Percentiles rank a stretch among this genome's conserved stretches.
These are phyloP conservation scores for Meira miltonrushii DNA, from an alignment of 1,284 basidiomycete species.

Conservation along the genomic window DNA sequence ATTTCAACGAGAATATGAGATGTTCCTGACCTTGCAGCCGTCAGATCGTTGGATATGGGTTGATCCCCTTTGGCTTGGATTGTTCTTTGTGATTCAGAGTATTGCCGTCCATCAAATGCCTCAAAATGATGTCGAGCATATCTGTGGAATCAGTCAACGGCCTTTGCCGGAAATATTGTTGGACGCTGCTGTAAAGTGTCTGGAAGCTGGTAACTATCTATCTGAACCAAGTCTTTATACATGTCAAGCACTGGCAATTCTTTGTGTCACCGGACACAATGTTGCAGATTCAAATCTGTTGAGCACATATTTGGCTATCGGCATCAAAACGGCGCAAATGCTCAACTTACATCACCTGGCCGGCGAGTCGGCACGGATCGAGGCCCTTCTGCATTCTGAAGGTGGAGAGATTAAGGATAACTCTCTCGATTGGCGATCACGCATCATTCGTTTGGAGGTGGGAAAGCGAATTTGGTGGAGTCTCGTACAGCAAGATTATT, in stretches of 20 bases:
- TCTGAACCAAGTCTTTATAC: constrained; percentile 27
- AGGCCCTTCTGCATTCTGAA: constrained; percentile 19
- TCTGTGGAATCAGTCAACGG: neutral
- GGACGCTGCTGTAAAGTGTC: constrained; percentile 26
- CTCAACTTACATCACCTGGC: constrained; percentile 28
- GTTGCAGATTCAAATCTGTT: constrained; percentile 31
- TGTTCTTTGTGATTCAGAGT: constrained; percentile 28
- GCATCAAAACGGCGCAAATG: constrained; percentile 33
- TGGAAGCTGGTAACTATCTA: constrained; percentile 26
- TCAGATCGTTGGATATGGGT: constrained; percentile 15
- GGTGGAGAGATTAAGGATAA: constrained; percentile 21
- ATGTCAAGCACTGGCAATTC: constrained; percentile 31
- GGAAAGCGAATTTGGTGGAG: constrained; percentile 36
- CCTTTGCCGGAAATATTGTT: constrained; percentile 17
- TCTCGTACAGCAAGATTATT: constrained; percentile 32
- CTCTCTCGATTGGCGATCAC: constrained; percentile 18
- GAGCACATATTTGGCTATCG: constrained; percentile 28
- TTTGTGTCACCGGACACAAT: constrained; percentile 34
- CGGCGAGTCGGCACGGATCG: constrained; percentile 12
- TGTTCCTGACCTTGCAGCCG: constrained; percentile 12
- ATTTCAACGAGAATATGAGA: constrained; percentile 26
- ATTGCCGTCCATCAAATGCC: constrained; percentile 37
- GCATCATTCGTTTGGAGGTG: constrained; percentile 29
- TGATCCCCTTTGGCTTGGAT: constrained; percentile 30
- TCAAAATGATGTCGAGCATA: constrained; percentile 17